phyloP scores from a whole-genome alignment of 2,329 filamentous ascomycete species.

The Tolypocladium amazonense region DNA sequence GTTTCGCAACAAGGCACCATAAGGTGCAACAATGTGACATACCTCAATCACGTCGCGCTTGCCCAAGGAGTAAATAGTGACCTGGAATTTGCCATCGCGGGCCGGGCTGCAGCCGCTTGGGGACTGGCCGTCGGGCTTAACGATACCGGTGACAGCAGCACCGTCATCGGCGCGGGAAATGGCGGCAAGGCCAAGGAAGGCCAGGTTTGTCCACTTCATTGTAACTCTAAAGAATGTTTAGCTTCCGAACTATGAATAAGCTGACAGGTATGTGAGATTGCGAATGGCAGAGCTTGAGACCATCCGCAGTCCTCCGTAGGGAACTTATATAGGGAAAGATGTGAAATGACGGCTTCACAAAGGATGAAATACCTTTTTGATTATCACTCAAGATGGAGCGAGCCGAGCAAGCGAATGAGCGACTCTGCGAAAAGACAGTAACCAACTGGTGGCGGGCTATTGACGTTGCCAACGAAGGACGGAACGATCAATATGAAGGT shows the following conservation, averaged over 20 bases:
- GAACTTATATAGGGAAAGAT: background rate
- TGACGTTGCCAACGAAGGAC: slow-evolving; percentile 14
- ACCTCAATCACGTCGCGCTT: slow-evolving; percentile 25
- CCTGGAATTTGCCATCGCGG: slow-evolving; percentile 45
- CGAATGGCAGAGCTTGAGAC: no score
- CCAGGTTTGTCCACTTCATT: slow-evolving; percentile 21
- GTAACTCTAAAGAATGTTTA: slow-evolving; percentile 6
- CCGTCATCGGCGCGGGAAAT: slow-evolving; percentile 30
- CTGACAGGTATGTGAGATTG: no score
- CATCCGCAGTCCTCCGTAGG: background rate
- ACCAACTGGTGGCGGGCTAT: background rate
- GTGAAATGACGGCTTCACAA: background rate
- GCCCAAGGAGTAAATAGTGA: slow-evolving; percentile 37
- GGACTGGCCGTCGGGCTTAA: slow-evolving; percentile 36
- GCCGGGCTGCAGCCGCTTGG: slow-evolving; percentile 42
- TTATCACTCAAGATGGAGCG: background rate
- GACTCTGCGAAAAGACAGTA: background rate
- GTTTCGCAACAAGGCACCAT: background rate
- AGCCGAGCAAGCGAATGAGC: background rate
- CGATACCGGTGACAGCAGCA: slow-evolving; percentile 27
- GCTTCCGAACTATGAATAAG: background rate
- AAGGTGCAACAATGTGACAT: slow-evolving; percentile 2
- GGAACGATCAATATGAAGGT: slow-evolving; percentile 17
- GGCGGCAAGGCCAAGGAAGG: slow-evolving; percentile 29
- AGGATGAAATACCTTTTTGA: background rate